phyloP scores from a whole-genome alignment of 2,329 filamentous ascomycete genomes.

The Aureobasidium melanogenum region DNA sequence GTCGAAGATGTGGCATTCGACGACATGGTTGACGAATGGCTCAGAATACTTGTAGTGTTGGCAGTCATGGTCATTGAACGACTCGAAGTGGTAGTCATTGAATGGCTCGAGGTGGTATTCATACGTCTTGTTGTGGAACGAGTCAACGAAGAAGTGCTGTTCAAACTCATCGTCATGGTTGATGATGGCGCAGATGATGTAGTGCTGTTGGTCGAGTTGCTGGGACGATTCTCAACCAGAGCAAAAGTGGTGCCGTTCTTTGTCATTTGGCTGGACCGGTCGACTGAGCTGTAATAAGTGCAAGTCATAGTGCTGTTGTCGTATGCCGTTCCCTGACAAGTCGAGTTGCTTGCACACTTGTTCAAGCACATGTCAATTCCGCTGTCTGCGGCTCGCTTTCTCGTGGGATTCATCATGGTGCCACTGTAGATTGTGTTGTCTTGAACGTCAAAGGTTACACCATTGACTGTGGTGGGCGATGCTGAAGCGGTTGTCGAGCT shows the following conservation, averaged over 20 bases:
- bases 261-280: neutral
- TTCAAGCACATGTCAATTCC: neutral
- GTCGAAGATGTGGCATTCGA: constrained; percentile 1
- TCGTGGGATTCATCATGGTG: neutral
- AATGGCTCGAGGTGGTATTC: neutral
- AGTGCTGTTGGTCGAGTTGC: neutral
- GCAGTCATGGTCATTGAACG: too few species aligned
- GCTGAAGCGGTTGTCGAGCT: neutral
- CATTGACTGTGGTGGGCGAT: neutral
- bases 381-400: neutral
- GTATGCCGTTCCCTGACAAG: neutral
- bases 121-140: too few species aligned
- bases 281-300: neutral
- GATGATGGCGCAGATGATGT: neutral
- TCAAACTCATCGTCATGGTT: neutral
- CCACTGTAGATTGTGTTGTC: neutral
- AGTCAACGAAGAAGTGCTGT: neutral
- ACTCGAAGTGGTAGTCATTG: neutral
- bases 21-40: neutral
- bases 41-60: neutral
- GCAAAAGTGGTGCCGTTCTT: neutral
- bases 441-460: neutral
- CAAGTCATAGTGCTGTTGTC: neutral
- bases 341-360: neutral
- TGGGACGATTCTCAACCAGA: neutral